Percentiles rank a stretch among this genome's conserved stretches.
These are phyloP conservation scores for Xylaria sp. DNA, from an alignment of 495 filamentous ascomycete species.

Conservation along the genomic window DNA sequence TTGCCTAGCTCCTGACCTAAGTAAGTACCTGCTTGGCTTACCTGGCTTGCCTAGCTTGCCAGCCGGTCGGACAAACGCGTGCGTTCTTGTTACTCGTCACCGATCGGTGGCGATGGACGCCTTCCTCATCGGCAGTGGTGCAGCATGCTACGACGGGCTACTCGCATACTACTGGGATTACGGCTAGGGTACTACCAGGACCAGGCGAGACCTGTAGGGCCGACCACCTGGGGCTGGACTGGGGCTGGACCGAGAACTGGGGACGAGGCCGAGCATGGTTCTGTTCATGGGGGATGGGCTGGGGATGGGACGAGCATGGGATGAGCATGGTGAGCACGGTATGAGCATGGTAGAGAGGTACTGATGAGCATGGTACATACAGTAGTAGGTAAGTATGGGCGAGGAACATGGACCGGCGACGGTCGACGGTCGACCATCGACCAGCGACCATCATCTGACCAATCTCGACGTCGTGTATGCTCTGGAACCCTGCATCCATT, in stretches of 20 bases:
- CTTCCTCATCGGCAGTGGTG: conserved; percentile 17
- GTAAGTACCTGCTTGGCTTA: background rate
- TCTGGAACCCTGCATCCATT: conserved; percentile 18
- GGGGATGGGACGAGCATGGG: no score
- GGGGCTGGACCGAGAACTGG: conserved; percentile 12
- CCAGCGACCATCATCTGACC: conserved; percentile 20
- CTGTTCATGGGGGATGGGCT: no score
- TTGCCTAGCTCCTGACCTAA: no score
- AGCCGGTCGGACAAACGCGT: conserved; percentile 1
- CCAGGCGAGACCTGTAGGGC: conserved; percentile 1
- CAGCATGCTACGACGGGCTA: no score
- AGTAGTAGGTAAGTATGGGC: no score
- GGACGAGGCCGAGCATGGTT: background rate
- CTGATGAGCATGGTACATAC: no score
- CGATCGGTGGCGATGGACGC: conserved; percentile 11
- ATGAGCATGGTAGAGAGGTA: no score
- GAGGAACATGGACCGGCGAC: no score
- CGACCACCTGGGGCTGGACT: background rate
- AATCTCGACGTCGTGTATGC: conserved; percentile 8
- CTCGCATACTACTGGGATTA: no score
- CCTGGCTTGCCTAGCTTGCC: conserved; percentile 1
- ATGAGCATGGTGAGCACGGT: no score
- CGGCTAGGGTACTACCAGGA: background rate
- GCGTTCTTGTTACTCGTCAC: background rate
- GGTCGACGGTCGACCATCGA: no score